Conservation (phyloP, 2,329 filamentous ascomycete species). For the Simplicillium sp. region DNA sequence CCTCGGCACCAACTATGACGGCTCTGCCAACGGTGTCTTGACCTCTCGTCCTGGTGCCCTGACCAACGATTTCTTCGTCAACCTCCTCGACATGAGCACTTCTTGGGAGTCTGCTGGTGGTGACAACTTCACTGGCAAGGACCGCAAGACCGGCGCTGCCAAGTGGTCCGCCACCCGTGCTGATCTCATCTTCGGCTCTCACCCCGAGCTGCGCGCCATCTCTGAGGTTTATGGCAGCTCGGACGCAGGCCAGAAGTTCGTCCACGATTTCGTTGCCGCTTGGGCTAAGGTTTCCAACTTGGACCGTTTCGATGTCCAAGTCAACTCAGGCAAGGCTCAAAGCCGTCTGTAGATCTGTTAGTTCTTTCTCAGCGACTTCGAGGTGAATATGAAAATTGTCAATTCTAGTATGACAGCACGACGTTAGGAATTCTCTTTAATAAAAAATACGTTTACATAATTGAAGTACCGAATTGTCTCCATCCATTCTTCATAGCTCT, state of each 20-base stretch:
- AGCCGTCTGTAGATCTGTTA: too few species aligned
- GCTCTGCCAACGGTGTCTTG: constrained; percentile 57
- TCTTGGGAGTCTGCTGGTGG: constrained; percentile 43
- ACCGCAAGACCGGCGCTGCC: constrained; percentile 55
- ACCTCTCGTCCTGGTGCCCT: constrained; percentile 58
- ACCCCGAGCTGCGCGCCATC: constrained; percentile 62
- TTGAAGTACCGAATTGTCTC: too few species aligned
- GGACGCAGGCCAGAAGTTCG: constrained; percentile 54
- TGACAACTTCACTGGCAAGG: constrained; percentile 53
- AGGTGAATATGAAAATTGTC: too few species aligned
- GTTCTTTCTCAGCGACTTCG: too few species aligned
- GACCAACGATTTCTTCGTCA: constrained; percentile 76
- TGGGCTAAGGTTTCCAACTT: constrained; percentile 70
- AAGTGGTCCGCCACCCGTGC: constrained; percentile 62
- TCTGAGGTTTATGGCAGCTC: constrained; percentile 58
- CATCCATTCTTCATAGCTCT: too few species aligned
- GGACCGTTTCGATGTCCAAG: constrained; percentile 51
- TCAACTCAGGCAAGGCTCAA: too few species aligned
- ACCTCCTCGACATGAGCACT: constrained; percentile 59
- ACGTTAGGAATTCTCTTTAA: too few species aligned
- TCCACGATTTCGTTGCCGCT: constrained; percentile 59
- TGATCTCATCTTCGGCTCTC: constrained; percentile 65
- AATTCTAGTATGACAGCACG: too few species aligned
- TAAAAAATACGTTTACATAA: too few species aligned
- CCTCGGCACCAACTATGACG: constrained; percentile 62